Base-by-base conservation (phyloP, 805 yeast species). In the Candida andamanensis region DNA sequence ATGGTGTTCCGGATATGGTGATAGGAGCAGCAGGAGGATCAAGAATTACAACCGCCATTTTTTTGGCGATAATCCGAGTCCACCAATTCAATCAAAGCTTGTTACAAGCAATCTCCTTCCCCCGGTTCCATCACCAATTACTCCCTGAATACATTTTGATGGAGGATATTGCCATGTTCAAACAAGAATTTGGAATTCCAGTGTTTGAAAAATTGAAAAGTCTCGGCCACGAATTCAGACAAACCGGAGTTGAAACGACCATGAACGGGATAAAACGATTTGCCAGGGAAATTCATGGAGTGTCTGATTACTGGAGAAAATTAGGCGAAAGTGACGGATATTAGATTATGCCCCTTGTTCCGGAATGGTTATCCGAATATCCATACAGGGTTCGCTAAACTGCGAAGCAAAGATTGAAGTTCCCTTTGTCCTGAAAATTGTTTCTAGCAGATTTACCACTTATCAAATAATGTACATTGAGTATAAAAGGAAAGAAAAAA, bases 21-120 rank as follows among this genome's bases (percentile, higher is more conserved):
- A 70, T 90, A 37, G 97, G 97, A 0, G 92, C 95, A 1, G 94
- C 97, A 2, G 98, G 98, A 7, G 97, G 97, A 0, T 80, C 92
- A 5, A 65, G 92, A 34, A 90, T 90, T 30, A 68, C 83, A 10
- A 85, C 95, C 0, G 75, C 94, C 1, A 76, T 90, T 4, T 71
- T 90, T 35, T 92, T 87, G 52, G 87, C 90, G 0, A 70, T 90
- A 12, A 68, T 84, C 1, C 61, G 96, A 32, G 60, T 65, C 3
- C 77, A 79, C 40, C 76, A 74, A 50, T 74, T 77, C 47, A 56
- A 69, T 2, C 51, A 76, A 60, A 67, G 78, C 1, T 50, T 87
- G 4, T 59, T 85, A 15, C 80, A 84, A 33, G 69, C 86, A 0
- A 69, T 89, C 15, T 75, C 95, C 1, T 80, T 61, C 46, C 97